Evolutionary conservation across 805 yeast genomes (phyloP), one percentile per base, ranked within the genome.

Genomic region (Metschnikowia lachancei): DNA sequence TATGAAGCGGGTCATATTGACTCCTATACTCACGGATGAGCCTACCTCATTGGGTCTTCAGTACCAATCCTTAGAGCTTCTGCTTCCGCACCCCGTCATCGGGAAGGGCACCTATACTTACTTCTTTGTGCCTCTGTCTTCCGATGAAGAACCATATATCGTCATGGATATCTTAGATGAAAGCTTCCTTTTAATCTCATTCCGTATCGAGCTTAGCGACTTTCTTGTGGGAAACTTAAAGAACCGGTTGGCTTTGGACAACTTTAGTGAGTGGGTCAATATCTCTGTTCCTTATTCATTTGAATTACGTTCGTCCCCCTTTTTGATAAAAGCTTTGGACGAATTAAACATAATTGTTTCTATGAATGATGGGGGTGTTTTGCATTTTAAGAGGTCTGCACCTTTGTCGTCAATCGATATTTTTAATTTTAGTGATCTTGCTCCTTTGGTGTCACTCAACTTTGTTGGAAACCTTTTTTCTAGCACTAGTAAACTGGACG

Each of bases 351-450:
- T 81, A 8, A 60, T 89, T 3, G 80, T 85, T 0, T 72, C 88
- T 4, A 69, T 90, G 40, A 73, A 75, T 36, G 95, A 91, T 65
- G 97, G 97, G 20, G 88, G 91, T 1, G 61, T 90, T 35, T 65
- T 88, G 41, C 82, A 81, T 37, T 68, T 85, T 47, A 55, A 57
- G 30, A 67, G 81, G 53, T 34, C 53, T 0, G 24, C 46, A 80
- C 11, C 80, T 72, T 53, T 57, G 36, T 41, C 52, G 2, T 30
- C 53, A 3, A 61, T 68, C 35, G 78, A 67, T 46, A 78, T 77
- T 9, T 63, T 61, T 37, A 64, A 80, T 24, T 85, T 85, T 61
- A 76, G 74, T 47, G 90, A 83, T 36, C 37, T 58, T 4, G 50
- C 66, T 55, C 73, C 56, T 63, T 63, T 56, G 56, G 58, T 58